Evolutionary conservation across 1,284 basidiomycete genomes (phyloP).

Genomic region (Rhodotorula sp.): DNA sequence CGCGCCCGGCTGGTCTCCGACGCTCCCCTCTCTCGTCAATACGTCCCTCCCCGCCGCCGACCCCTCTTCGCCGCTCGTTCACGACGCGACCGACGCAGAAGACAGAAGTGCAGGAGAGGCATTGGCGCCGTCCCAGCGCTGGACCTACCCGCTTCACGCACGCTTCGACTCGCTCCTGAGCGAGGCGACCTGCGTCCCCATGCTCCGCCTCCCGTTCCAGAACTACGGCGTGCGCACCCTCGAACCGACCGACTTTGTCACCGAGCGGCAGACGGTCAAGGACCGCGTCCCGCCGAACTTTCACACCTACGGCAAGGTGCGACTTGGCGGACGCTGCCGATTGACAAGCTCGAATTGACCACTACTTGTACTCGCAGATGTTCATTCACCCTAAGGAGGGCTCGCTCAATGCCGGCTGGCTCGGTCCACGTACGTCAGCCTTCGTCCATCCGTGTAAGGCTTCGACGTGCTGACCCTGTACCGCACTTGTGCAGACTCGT

Average conservation of each 20-base stretch:
- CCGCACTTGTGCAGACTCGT: conserved; percentile 17
- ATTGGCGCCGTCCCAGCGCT: background rate
- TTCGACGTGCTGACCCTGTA: background rate
- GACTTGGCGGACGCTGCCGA: background rate
- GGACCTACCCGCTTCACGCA: conserved; percentile 24
- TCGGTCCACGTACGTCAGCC: conserved; percentile 28
- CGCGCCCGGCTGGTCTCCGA: conserved; percentile 21
- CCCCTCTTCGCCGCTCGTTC: background rate
- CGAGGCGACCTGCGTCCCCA: conserved; percentile 30
- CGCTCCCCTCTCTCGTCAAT: conserved; percentile 2
- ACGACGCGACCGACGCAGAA: background rate
- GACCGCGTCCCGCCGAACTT: conserved; percentile 4
- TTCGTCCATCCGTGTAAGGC: background rate
- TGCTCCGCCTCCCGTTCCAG: conserved; percentile 30
- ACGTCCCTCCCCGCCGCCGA: background rate
- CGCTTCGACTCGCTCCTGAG: conserved; percentile 9
- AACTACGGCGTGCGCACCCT: conserved; percentile 32
- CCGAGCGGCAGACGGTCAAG: conserved; percentile 20
- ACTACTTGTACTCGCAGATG: conserved; percentile 1
- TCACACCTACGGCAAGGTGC: conserved; percentile 36
- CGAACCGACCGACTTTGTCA: conserved; percentile 7
- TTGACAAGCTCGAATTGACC: background rate
- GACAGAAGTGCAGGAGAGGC: no score
- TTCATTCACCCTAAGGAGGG: conserved; percentile 19
- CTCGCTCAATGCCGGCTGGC: conserved; percentile 12